Base-by-base conservation (phyloP, 345 rosid species). In the Populus nigra region DNA sequence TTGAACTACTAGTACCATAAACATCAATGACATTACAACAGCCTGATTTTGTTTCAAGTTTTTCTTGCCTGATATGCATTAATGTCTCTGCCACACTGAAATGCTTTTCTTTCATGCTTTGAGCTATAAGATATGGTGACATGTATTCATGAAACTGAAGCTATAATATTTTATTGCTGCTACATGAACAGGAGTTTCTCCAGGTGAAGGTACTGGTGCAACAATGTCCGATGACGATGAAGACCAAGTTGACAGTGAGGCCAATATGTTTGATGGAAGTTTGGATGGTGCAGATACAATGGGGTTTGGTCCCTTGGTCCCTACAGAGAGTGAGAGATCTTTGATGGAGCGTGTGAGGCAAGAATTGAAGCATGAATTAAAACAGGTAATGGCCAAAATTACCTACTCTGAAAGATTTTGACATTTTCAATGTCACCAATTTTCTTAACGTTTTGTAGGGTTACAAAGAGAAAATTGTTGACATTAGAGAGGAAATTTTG, bases 141-240 rank as follows among this genome's bases (percentile, higher is more conserved):
- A 22, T 35, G 25, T 22, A 16, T 39, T 36, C 18, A 35, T 41
- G 75, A 31, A 27, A 23, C 68, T 65, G 65, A 73, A 68, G 35
- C 71, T 77, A 27, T 29, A 38, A 65, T 71, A 22, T 36, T 61
- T 72, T 18, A 1, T 15, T 22, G 36, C 23, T 31, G 68, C 47
- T 79, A 18, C 73, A 77, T 72, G 67, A 78, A 73, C 90, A 96
- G 99, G 99, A 83, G 93, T 93, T 78, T 94, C 99, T 76, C 97
- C 97, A 0, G 97, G 98, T 15, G 98, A 96, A 86, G 99, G 97
- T 5, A 92, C 91, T 11, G 97, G 97, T 2, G 98, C 98, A 62
- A 96, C 99, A 69, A 96, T 96, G 99, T 96, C 99, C 0, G 99
- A 96, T 41, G 97, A 94, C 22, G 99, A 96, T 20, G 98, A 96